A percentile compares a stretch with the other conserved stretches of the same genome.
These are phyloP conservation scores for Intubia oerlemansii DNA, from an alignment of 2,329 filamentous ascomycete species.

Conservation along the genomic window DNA sequence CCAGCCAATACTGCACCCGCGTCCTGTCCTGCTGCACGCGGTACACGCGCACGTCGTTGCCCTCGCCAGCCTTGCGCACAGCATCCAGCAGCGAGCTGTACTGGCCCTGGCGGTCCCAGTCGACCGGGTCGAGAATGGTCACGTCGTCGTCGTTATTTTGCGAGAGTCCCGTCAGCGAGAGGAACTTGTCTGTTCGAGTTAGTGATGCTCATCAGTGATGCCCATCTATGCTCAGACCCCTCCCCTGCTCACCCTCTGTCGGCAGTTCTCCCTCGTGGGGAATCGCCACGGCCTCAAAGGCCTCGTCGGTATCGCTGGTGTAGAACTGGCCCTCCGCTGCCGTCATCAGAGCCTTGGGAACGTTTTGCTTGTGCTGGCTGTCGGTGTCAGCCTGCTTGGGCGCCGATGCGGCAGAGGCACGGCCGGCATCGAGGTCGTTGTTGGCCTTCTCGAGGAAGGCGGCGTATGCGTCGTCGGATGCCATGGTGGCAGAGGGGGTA, in stretches of 20 bases:
- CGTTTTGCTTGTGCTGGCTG: constrained; percentile 12
- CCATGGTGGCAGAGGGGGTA: too few relatives aligned
- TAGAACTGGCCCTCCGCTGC: constrained; percentile 41
- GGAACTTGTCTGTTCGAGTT: constrained; percentile 38
- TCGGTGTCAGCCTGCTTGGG: constrained; percentile 3
- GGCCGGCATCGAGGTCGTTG: constrained; percentile 46
- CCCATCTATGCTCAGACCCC: neutral
- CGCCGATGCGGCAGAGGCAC: constrained; percentile 10
- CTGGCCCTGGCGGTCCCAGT: constrained; percentile 53
- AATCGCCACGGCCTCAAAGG: constrained; percentile 57
- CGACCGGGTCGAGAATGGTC: constrained; percentile 40
- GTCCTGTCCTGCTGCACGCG: constrained; percentile 38
- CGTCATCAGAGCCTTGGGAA: constrained; percentile 36
- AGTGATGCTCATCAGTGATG: too few relatives aligned
- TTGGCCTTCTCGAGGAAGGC: constrained; percentile 79
- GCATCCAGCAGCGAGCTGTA: constrained; percentile 51
- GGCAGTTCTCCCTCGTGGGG: constrained; percentile 34
- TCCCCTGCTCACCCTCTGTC: constrained; percentile 28
- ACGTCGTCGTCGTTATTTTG: constrained; percentile 28
- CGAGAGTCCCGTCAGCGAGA: constrained; percentile 40
- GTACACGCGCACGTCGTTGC: constrained; percentile 56
- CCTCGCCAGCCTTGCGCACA: constrained; percentile 38
- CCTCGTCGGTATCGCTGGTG: constrained; percentile 65
- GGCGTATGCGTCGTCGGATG: constrained; percentile 63
- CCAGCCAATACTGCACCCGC: constrained; percentile 59